A percentile compares a stretch with the other conserved stretches of the same genome.
phyloP scores from a whole-genome alignment of 2,329 filamentous ascomycete species.

The Chrysoporthe cubensis region DNA sequence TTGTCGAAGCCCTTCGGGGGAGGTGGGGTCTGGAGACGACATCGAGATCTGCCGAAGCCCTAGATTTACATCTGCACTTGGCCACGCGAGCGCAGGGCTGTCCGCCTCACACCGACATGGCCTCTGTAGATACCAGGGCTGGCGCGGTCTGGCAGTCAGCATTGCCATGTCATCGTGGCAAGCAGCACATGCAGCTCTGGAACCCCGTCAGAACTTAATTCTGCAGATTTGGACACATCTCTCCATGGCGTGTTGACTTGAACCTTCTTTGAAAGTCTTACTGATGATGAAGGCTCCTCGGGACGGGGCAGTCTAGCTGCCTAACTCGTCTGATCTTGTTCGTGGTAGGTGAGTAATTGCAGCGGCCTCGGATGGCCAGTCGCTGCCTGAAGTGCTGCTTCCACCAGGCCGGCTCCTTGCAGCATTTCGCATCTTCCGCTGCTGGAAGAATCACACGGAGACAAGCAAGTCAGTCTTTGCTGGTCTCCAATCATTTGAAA shows the following conservation, averaged over 20 bases:
- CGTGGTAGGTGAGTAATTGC: background rate
- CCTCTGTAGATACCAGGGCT: background rate
- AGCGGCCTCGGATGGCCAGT: background rate
- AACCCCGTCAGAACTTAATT: too few species aligned
- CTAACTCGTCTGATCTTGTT: background rate
- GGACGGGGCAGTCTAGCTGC: too few species aligned
- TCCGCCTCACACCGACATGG: background rate
- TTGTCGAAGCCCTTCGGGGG: background rate
- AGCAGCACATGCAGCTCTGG: background rate
- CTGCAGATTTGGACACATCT: too few species aligned
- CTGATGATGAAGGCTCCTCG: too few species aligned
- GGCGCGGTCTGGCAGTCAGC: background rate
- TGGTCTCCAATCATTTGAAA: background rate
- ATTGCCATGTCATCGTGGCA: background rate
- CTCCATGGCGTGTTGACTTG: too few species aligned
- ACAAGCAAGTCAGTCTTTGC: background rate
- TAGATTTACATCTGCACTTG: background rate
- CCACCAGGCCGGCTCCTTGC: background rate
- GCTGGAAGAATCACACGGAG: too few species aligned
- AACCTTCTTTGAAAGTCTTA: too few species aligned
- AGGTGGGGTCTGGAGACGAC: background rate
- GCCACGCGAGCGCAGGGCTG: background rate
- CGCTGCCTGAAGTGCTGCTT: background rate
- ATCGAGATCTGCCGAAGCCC: background rate
- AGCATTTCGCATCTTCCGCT: background rate